Percentiles rank a stretch among this genome's conserved stretches.
These are phyloP conservation scores for Cerioporus squamosus DNA, from an alignment of 1,284 basidiomycete species.

Conservation along the genomic window DNA sequence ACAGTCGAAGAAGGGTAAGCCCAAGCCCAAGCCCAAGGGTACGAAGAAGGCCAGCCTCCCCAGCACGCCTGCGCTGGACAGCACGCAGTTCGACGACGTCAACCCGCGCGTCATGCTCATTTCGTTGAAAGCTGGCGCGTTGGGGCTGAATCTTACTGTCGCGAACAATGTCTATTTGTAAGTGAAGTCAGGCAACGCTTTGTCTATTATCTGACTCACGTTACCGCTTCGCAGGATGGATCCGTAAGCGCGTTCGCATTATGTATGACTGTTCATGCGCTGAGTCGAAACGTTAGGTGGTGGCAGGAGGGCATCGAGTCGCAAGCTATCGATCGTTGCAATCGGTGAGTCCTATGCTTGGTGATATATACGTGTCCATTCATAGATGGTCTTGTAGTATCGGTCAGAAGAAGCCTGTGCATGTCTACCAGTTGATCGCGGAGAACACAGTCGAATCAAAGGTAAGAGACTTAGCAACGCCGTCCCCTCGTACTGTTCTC, in stretches of 20 bases:
- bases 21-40: conserved; percentile 43
- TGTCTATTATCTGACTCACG: too few species aligned
- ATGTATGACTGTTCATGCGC: background rate
- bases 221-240: conserved; percentile 64
- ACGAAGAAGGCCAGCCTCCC: conserved; percentile 30
- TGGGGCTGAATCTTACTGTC: conserved; percentile 87
- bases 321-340: conserved; percentile 86
- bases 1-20: conserved; percentile 45
- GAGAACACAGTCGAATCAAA: conserved; percentile 88
- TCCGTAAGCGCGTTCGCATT: conserved; percentile 59
- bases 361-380: too few species aligned
- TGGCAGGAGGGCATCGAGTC: conserved; percentile 83
- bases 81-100: conserved; percentile 27
- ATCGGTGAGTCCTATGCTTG: conserved; percentile 44
- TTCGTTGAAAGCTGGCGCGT: conserved; percentile 82
- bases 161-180: conserved; percentile 90
- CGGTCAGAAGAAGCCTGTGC: conserved; percentile 80
- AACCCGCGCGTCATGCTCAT: conserved; percentile 86
- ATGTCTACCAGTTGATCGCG: conserved; percentile 88
- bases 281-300: conserved; percentile 8
- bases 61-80: background rate
- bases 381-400: conserved; percentile 49
- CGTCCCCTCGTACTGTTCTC: background rate
- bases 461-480: conserved; percentile 41
- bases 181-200: conserved; percentile 35